These are phyloP conservation scores for Phytopythium mirpurense DNA, from an alignment of 352 stramenopile species.

Conservation along the genomic window DNA sequence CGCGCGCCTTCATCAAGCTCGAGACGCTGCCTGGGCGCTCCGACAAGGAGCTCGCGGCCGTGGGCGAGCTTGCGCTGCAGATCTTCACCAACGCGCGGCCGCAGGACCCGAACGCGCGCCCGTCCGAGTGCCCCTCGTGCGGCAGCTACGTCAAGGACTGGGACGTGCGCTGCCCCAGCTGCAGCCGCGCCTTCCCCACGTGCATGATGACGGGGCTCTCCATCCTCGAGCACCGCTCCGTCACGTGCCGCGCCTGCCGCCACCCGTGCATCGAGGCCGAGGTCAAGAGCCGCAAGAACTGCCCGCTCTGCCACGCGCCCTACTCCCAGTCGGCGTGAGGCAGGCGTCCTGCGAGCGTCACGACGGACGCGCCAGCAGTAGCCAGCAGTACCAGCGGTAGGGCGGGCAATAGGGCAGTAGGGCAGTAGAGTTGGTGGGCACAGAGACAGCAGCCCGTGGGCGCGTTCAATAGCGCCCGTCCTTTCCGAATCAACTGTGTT, in stretches of 20 bases:
- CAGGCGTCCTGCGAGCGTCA: too few relatives aligned
- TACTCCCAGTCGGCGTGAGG: constrained; percentile 19
- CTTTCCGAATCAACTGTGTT: too few relatives aligned
- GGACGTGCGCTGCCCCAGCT: constrained; percentile 78
- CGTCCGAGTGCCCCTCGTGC: constrained; percentile 77
- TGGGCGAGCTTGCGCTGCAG: constrained; percentile 73
- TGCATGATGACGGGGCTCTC: constrained; percentile 77
- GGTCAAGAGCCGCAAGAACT: constrained; percentile 75
- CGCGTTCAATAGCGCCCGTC: too few relatives aligned
- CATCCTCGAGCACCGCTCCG: constrained; percentile 69
- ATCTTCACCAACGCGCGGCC: constrained; percentile 83
- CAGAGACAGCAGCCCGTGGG: too few relatives aligned
- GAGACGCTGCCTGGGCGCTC: constrained; percentile 69
- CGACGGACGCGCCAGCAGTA: too few relatives aligned
- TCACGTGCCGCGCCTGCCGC: constrained; percentile 83
- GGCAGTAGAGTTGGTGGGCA: too few relatives aligned
- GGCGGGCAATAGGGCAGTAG: too few relatives aligned
- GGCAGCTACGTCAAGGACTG: constrained; percentile 82
- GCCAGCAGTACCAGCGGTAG: too few relatives aligned
- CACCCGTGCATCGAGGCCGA: constrained; percentile 86
- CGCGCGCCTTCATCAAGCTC: constrained; percentile 90
- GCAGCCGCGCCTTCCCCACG: constrained; percentile 61
- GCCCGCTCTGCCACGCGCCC: constrained; percentile 84
- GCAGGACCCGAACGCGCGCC: constrained; percentile 73
- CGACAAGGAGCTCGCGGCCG: constrained; percentile 53